Percentiles rank a stretch among this genome's conserved stretches.
phyloP scores from a whole-genome alignment of 2,329 filamentous ascomycete genomes.

The Periglandula ipomoeae region DNA sequence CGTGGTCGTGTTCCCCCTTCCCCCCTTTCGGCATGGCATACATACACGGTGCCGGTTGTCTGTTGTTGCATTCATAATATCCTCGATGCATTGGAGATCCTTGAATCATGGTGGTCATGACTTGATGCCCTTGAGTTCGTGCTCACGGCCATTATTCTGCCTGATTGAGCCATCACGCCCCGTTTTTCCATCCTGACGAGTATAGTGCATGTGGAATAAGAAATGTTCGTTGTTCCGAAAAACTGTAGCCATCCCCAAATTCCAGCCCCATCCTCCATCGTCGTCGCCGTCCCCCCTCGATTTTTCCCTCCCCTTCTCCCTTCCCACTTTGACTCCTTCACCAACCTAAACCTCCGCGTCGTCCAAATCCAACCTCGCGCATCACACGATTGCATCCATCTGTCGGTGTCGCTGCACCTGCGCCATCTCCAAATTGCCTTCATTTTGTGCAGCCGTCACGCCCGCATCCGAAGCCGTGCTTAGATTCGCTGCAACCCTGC shows the following conservation, averaged over 20 bases:
- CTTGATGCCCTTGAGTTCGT: constrained; percentile 6
- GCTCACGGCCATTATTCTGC: constrained; percentile 8
- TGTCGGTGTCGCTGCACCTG: constrained; percentile 22
- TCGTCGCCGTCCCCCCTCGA: constrained; percentile 13
- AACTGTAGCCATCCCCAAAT: constrained; percentile 19
- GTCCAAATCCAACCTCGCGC: constrained; percentile 19
- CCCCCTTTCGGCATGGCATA: neutral
- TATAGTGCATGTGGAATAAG: constrained; percentile 10
- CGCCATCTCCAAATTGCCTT: constrained; percentile 27
- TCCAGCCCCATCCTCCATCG: constrained; percentile 12
- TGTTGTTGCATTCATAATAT: neutral
- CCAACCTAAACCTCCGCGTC: constrained; percentile 26
- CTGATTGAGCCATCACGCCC: constrained; percentile 12
- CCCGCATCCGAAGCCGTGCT: constrained; percentile 19
- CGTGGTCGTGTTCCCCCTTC: neutral
- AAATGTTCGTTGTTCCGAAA: constrained; percentile 11
- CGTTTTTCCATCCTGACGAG: constrained; percentile 11
- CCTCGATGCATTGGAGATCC: constrained; percentile 1
- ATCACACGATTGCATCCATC: constrained; percentile 29
- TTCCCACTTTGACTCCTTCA: constrained; percentile 19
- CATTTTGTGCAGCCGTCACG: constrained; percentile 23
- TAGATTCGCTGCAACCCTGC: constrained; percentile 16
- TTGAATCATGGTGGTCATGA: constrained; percentile 7
- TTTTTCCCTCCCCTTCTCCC: constrained; percentile 14
- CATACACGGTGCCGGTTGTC: neutral